Conservation (phyloP, 768 basidiomycete species). For the Suillus americanus region DNA sequence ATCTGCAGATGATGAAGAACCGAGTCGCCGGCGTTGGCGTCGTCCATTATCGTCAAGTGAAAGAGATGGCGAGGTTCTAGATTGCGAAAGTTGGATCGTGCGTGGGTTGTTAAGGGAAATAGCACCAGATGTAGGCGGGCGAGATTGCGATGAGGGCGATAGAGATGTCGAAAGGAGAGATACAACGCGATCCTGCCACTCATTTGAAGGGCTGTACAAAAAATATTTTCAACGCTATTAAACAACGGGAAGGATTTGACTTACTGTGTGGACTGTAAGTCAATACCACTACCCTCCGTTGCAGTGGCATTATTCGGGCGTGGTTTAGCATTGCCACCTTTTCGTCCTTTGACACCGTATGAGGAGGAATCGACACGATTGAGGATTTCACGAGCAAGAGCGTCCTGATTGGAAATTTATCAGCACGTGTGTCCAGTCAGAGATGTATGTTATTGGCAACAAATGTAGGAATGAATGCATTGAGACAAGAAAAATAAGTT, state of each 20-base stretch:
- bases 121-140: not conserved
- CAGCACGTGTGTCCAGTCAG: not conserved
- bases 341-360: slow-evolving; percentile 75
- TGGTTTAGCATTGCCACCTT: slow-evolving; percentile 36
- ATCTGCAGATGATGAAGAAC: slow-evolving; percentile 22
- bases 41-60: slow-evolving; percentile 34
- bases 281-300: slow-evolving; percentile 25
- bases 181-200: slow-evolving; percentile 77
- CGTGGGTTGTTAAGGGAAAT: slow-evolving; percentile 18
- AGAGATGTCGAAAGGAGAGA: slow-evolving; percentile 22
- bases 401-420: slow-evolving; percentile 49
- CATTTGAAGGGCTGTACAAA: slow-evolving; percentile 63
- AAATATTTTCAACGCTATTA: slow-evolving; percentile 10
- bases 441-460: not conserved
- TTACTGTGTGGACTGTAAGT: slow-evolving; percentile 64
- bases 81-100: slow-evolving; percentile 4
- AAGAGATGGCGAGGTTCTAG: slow-evolving; percentile 15
- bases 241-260: slow-evolving; percentile 22
- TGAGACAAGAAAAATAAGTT: not conserved
- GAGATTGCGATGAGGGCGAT: slow-evolving; percentile 5
- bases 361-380: slow-evolving; percentile 78
- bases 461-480: slow-evolving; percentile 1
- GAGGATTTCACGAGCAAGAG: slow-evolving; percentile 78
- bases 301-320: slow-evolving; percentile 23
- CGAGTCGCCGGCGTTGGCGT: slow-evolving; percentile 53